Evolutionary conservation across 176 grass and related monocot species (phyloP), one percentile per base, ranked within the genome.

Genomic region (Triticum timopheevii): DNA sequence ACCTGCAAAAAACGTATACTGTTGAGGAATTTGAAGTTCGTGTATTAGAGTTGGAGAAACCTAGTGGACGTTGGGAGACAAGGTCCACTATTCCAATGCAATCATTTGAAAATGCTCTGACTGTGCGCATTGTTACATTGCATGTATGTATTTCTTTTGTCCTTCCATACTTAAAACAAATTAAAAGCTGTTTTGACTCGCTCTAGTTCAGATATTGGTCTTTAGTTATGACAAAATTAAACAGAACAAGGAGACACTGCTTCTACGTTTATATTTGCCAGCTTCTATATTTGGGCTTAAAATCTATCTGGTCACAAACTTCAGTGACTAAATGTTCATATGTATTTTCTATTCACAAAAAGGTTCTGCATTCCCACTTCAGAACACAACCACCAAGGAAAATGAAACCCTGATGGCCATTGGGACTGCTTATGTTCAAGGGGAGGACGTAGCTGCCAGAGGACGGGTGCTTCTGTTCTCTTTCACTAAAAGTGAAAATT

Each of bases 11-110:
- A 84, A 89, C 80, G 16, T 94, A 95, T 74, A 87, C 85, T 76
- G 73, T 98, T 58, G 96, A 98, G 87, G 96, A 95, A 89, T 98
- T 95, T 81, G 96, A 98, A 76, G 90, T 98, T 69, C 93, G 96
- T 10, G 85, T 98, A 85, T 84, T 98, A 78, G 90, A 91, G 69
- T 72, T 88, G 81, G 90, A 87, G 79, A 98, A 98, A 92, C 74
- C 86, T 80, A 73, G 90, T 80, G 91, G 91, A 38, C 84, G 40
- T 61, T 98, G 93, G 96, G 92, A 92, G 64, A 94, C 88, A 61
- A 95, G 65, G 68, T 86, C 82, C 58, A 89, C 90, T 22, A 91
- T 98, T 84, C 84, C 91, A 4, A 98, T 98, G 96, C 96, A 95
- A 73, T 87, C 88, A 65, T 95, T 92, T 61, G 96, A 98, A 89